Conservation (phyloP, 148 eudicot species). For the Amaranthus hypochondriacus region DNA sequence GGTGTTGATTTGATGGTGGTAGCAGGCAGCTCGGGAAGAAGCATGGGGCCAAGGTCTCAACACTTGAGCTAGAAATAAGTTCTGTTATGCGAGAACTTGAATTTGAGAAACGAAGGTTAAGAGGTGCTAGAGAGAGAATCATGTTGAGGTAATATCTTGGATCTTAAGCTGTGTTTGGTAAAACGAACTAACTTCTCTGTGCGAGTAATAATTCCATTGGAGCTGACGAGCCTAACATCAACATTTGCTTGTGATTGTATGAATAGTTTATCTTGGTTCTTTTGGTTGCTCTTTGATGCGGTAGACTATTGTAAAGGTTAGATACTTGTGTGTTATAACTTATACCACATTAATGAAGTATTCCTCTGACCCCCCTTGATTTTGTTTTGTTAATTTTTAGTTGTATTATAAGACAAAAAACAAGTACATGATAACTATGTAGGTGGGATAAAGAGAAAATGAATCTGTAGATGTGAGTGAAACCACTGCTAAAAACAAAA, state of each 20-base stretch:
- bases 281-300: not conserved
- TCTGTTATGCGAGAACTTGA: slow-evolving; percentile 94
- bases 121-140: slow-evolving; percentile 84
- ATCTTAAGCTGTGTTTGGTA: not conserved
- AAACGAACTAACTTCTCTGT: not conserved
- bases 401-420: too few species aligned
- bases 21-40: slow-evolving; percentile 99
- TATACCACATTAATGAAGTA: too few species aligned
- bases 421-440: too few species aligned
- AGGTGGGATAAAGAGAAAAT: too few species aligned
- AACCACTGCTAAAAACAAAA: too few species aligned
- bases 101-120: slow-evolving; percentile 74
- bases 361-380: too few species aligned
- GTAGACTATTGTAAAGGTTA: not conserved
- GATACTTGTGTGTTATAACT: not conserved
- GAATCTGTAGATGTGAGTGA: too few species aligned
- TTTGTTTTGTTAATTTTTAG: too few species aligned
- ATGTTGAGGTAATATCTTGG: slow-evolving; percentile 76
- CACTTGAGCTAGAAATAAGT: slow-evolving; percentile 86
- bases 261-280: not conserved
- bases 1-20: slow-evolving; percentile 44
- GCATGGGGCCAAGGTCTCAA: slow-evolving; percentile 99
- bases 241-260: not conserved
- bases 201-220: not conserved
- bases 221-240: not conserved